Evolutionary conservation across 1,139 yeast genomes (phyloP).

Genomic region (Pichia sp.): DNA sequence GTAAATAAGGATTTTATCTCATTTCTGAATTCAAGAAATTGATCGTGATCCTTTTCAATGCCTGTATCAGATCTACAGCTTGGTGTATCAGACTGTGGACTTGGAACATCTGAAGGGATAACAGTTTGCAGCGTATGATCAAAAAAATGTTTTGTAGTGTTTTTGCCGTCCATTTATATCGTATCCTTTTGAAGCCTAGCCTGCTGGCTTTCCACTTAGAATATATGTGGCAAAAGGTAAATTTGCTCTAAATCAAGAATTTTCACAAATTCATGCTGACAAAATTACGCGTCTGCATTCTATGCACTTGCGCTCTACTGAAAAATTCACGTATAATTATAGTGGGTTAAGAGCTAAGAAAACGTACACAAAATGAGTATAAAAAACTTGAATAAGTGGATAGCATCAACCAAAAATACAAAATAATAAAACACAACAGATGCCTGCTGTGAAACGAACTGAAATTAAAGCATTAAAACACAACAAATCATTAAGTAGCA

Average conservation of each 20-base stretch:
- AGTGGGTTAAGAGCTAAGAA: slow-evolving; percentile 7
- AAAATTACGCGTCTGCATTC: neutral
- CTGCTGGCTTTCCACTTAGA: neutral
- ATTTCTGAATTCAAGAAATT: slow-evolving; percentile 19
- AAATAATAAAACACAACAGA: slow-evolving; percentile 5
- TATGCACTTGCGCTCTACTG: neutral
- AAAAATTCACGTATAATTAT: neutral
- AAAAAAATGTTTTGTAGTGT: slow-evolving; percentile 17
- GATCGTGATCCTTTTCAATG: slow-evolving; percentile 4
- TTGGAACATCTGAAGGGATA: neutral
- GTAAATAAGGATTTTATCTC: slow-evolving; percentile 22
- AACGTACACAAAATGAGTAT: slow-evolving; percentile 3
- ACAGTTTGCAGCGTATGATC: slow-evolving; percentile 19
- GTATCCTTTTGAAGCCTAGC: too few relatives aligned
- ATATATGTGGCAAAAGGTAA: neutral
- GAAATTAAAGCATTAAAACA: slow-evolving; percentile 19
- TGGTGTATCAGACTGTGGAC: neutral
- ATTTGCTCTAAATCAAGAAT: neutral
- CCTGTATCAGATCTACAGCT: neutral
- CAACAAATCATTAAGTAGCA: slow-evolving; percentile 14
- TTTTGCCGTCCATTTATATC: neutral
- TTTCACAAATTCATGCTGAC: neutral
- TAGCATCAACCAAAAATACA: slow-evolving; percentile 4
- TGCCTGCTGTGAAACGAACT: slow-evolving; percentile 7
- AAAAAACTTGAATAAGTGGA: neutral